These are phyloP conservation scores for Mediolabrus comicus DNA, from an alignment of 108 stramenopile genomes.

Conservation along the genomic window DNA sequence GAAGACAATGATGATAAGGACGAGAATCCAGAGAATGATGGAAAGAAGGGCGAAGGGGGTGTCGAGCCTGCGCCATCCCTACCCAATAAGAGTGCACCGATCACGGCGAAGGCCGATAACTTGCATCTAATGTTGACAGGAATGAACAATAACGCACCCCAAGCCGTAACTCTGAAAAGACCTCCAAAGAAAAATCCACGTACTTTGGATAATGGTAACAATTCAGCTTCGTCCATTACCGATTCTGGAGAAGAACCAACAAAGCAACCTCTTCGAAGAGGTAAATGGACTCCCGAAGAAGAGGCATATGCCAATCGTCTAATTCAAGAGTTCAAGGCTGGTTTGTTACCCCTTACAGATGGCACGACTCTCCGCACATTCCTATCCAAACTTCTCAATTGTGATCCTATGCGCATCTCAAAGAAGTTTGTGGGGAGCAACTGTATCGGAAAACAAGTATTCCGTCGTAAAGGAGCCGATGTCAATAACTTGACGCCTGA, in stretches of 20 bases:
- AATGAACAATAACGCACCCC: constrained; percentile 10
- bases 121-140: constrained; percentile 1
- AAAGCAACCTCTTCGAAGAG: constrained; percentile 54
- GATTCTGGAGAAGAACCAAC: not conserved
- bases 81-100: not conserved
- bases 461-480: constrained; percentile 84
- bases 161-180: not conserved
- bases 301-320: constrained; percentile 92
- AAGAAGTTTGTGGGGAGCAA: constrained; percentile 98
- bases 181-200: constrained; percentile 3
- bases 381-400: constrained; percentile 92
- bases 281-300: constrained; percentile 96
- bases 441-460: constrained; percentile 97
- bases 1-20: not conserved
- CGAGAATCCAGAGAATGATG: not conserved
- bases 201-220: no score
- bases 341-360: constrained; percentile 89
- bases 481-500: constrained; percentile 86
- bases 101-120: constrained; percentile 4
- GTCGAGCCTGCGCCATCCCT: not conserved
- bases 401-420: constrained; percentile 99
- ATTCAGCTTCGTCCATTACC: not conserved
- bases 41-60: not conserved
- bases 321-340: constrained; percentile 94
- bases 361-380: constrained; percentile 96